A percentile compares a stretch with the other conserved stretches of the same genome.
Conservation (phyloP, 331 rosid genomes). For the Pyrus hybrid region DNA sequence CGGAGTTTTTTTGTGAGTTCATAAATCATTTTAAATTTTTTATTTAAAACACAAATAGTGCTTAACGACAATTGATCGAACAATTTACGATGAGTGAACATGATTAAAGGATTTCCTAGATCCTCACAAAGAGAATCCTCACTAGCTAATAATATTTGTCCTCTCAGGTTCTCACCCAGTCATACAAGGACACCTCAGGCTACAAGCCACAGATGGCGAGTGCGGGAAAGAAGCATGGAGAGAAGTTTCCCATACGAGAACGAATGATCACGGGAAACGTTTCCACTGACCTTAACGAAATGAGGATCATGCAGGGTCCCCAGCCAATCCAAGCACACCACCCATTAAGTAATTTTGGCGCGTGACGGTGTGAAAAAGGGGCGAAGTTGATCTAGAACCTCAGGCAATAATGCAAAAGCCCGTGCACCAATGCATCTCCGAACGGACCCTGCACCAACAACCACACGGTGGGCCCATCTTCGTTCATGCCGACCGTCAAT, state of each 20-base stretch:
- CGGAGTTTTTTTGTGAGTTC: too few species aligned
- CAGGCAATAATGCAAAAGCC: conserved; percentile 7
- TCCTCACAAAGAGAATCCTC: too few species aligned
- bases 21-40: too few species aligned
- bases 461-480: background rate
- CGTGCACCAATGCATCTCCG: conserved; percentile 40
- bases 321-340: background rate
- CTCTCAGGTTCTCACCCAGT: background rate
- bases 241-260: background rate
- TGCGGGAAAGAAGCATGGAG: background rate
- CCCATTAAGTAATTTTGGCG: background rate
- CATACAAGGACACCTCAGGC: background rate
- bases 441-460: conserved; percentile 1
- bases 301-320: conserved; percentile 8
- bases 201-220: background rate
- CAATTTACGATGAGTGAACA: accelerated
- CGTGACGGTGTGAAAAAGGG: background rate
- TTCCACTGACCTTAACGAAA: conserved; percentile 37
- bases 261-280: background rate
- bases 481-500: conserved; percentile 19
- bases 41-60: too few species aligned
- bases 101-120: accelerated
- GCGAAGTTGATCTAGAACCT: background rate
- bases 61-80: accelerated
- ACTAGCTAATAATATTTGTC: background rate